These are phyloP conservation scores for Mycena sanguinolenta DNA, from an alignment of 768 basidiomycete species.

Conservation along the genomic window DNA sequence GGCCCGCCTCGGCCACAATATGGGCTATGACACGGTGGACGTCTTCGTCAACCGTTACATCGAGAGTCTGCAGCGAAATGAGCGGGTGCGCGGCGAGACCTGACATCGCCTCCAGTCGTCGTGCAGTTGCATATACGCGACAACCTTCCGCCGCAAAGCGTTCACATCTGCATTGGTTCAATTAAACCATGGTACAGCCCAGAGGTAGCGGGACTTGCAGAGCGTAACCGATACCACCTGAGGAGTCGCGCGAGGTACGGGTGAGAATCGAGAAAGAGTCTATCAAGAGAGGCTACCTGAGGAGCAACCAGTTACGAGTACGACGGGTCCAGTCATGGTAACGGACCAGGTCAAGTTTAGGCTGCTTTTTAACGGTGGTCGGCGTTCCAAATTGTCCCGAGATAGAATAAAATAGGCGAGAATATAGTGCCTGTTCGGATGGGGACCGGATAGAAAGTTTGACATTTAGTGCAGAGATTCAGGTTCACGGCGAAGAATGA, in stretches of 20 bases:
- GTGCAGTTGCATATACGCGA: slow-evolving; percentile 83
- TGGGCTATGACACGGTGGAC: slow-evolving; percentile 63
- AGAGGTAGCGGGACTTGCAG: slow-evolving; percentile 56
- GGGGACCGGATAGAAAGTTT: no score
- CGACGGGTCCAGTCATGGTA: no score
- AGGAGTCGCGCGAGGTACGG: slow-evolving; percentile 76
- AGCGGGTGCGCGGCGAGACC: slow-evolving; percentile 58
- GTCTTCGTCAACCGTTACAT: slow-evolving; percentile 74
- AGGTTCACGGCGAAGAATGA: no score
- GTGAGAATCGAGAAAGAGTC: no score
- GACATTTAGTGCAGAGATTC: no score
- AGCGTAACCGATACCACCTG: slow-evolving; percentile 79
- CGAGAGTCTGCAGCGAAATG: slow-evolving; percentile 66
- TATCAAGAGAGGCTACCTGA: no score
- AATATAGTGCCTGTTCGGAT: no score
- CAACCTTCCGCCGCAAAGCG: slow-evolving; percentile 77
- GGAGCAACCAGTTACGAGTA: no score
- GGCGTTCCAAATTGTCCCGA: no score
- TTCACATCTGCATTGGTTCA: slow-evolving; percentile 63
- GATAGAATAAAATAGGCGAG: no score
- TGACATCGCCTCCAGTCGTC: slow-evolving; percentile 70
- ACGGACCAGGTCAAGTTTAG: no score
- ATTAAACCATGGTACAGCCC: background rate
- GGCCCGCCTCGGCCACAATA: slow-evolving; percentile 68
- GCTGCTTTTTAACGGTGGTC: no score